Conservation (phyloP, 352 stramenopile species). For the Globisporangium nodosum region DNA sequence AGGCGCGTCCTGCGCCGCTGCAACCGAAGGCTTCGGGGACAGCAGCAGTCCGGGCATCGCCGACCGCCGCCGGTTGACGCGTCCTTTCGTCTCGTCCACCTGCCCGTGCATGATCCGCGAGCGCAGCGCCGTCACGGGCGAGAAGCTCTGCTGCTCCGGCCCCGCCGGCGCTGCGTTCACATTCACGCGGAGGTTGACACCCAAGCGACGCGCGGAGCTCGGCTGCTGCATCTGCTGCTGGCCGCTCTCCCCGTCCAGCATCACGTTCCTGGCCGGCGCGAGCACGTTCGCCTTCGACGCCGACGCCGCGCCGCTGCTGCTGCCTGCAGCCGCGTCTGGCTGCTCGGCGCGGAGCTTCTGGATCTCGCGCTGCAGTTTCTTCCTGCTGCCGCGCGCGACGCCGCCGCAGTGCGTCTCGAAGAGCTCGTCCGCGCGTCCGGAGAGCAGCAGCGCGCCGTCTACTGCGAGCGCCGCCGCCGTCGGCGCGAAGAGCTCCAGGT, state of each 20-base stretch:
- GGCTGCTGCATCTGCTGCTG: not conserved
- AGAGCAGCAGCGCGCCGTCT: constrained; percentile 45
- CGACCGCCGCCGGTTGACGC: constrained; percentile 16
- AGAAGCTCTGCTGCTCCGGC: constrained; percentile 16
- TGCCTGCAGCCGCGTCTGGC: not conserved
- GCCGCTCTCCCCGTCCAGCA: too few species aligned
- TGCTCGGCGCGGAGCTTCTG: constrained; percentile 53
- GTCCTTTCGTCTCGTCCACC: constrained; percentile 21
- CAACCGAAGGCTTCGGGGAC: too few species aligned
- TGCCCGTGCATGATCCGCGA: constrained; percentile 30
- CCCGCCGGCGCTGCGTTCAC: constrained; percentile 26
- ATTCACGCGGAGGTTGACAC: constrained; percentile 53
- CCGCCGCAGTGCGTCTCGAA: constrained; percentile 34
- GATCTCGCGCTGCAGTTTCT: constrained; percentile 73
- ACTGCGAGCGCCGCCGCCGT: constrained; percentile 36
- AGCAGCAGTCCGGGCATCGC: not conserved
- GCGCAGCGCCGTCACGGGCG: constrained; percentile 34
- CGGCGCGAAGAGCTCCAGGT: constrained; percentile 52
- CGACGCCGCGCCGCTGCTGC: too few species aligned
- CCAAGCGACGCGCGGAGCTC: constrained; percentile 32
- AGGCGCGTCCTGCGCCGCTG: too few species aligned
- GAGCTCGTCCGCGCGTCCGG: constrained; percentile 38
- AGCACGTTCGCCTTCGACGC: constrained; percentile 1
- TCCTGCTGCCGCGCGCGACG: constrained; percentile 67
- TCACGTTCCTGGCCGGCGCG: not conserved